Conservation (phyloP, 352 stramenopile genomes). For the Phytophthora citrophthora region DNA sequence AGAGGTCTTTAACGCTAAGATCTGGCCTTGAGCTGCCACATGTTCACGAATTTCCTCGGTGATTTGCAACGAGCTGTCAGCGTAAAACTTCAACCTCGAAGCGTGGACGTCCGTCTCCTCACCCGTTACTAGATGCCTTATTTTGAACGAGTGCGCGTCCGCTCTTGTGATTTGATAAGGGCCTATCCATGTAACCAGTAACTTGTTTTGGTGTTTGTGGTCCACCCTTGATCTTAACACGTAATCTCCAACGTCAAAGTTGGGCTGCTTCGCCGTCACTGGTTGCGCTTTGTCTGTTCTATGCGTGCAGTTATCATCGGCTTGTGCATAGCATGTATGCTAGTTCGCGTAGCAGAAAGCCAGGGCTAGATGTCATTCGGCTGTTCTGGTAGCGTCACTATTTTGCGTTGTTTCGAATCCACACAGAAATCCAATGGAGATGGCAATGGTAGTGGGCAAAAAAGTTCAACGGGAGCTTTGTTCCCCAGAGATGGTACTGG, state of each 20-base stretch:
- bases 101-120: too few species aligned
- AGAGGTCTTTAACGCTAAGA: slow-evolving; percentile 12
- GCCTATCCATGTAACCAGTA: slow-evolving; percentile 43
- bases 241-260: slow-evolving; percentile 37
- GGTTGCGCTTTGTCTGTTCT: slow-evolving; percentile 13
- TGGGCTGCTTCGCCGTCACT: slow-evolving; percentile 4
- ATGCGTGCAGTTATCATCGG: slow-evolving; percentile 6
- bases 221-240: slow-evolving; percentile 41
- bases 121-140: slow-evolving; percentile 18
- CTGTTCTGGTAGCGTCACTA: slow-evolving; percentile 8
- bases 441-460: slow-evolving; percentile 13
- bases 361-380: background rate
- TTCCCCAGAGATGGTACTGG: slow-evolving; percentile 20
- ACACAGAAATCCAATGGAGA: slow-evolving; percentile 9
- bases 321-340: slow-evolving; percentile 22
- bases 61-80: too few species aligned
- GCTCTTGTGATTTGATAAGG: slow-evolving; percentile 26
- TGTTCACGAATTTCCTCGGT: slow-evolving; percentile 31
- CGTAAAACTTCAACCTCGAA: too few species aligned
- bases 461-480: slow-evolving; percentile 26
- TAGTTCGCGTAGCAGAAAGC: background rate
- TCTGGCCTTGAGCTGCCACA: slow-evolving; percentile 22
- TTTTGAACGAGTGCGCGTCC: slow-evolving; percentile 25
- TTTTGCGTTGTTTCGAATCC: background rate
- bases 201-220: slow-evolving; percentile 32